Evolutionary conservation across 805 yeast species (phyloP).

Genomic region (Wickerhamomyces alni): DNA sequence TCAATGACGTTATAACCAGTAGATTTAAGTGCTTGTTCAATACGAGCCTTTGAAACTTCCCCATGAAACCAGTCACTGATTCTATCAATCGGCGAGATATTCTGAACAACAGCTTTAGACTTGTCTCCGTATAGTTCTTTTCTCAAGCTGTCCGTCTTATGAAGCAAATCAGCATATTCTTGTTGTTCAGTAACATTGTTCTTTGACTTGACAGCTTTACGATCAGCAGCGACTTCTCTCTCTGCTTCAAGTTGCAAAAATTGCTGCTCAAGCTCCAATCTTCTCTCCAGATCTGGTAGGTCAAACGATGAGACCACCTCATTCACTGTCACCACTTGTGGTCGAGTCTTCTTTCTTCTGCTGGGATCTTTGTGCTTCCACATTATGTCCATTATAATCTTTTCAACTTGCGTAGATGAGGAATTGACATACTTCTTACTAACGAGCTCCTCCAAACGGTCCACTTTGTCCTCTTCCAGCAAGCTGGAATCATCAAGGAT

Average conservation of each 20-base stretch:
- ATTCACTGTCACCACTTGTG: slow-evolving; percentile 19
- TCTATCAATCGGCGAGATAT: slow-evolving; percentile 30
- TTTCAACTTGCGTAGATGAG: slow-evolving; percentile 24
- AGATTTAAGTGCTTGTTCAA: slow-evolving; percentile 30
- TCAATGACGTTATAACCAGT: slow-evolving; percentile 31
- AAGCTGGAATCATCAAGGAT: slow-evolving; percentile 25
- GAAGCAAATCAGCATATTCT: slow-evolving; percentile 14
- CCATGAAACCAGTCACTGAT: slow-evolving; percentile 28
- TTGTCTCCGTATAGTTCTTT: slow-evolving; percentile 14
- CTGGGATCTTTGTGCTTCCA: slow-evolving; percentile 34
- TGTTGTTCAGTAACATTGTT: slow-evolving; percentile 1
- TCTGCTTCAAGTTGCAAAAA: slow-evolving; percentile 13
- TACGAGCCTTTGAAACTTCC: slow-evolving; percentile 25
- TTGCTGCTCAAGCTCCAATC: slow-evolving; percentile 22
- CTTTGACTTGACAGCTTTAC: not conserved
- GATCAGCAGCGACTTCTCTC: too few species aligned
- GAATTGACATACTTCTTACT: slow-evolving; percentile 11
- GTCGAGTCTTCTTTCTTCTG: slow-evolving; percentile 6
- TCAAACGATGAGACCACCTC: slow-evolving; percentile 13
- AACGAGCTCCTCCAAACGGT: slow-evolving; percentile 30
- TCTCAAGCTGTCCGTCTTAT: slow-evolving; percentile 15
- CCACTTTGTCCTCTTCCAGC: slow-evolving; percentile 35
- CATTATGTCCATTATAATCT: slow-evolving; percentile 32
- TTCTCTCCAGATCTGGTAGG: slow-evolving; percentile 21
- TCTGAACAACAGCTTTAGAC: slow-evolving; percentile 2